Evolutionary conservation across 352 stramenopile genomes (phyloP), one percentile per base, ranked within the genome.

Genomic region (Pythium sp.): DNA sequence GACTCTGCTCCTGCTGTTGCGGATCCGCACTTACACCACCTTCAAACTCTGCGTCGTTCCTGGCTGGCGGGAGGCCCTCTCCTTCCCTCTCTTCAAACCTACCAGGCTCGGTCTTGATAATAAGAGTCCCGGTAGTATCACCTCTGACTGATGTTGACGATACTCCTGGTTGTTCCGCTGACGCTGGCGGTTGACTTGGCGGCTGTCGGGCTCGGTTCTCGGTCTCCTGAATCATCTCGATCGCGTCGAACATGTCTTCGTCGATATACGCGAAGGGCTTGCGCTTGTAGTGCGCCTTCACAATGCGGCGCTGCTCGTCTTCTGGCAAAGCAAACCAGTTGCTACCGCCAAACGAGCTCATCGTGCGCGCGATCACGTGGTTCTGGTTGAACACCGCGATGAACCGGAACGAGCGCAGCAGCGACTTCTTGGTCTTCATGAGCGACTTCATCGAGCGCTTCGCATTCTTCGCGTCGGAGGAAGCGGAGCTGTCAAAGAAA

Each of bases 211-310:
- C 51, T 41, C 36, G 38, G 43, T 70, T 47, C 36, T 70, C 64
- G 20, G 36, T 24, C 32, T 43, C 34, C 24, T 60, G 64, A 32
- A 69, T 69, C 55, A 64, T 28, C 64, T 60, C 64, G 32, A 70
- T 55, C 11, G 64, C 64, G 24, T 70, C 64, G 8, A 70, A 70
- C 46, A 70, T 70, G 57, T 70, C 46, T 30, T 64, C 43, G 57
- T 70, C 57, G 20, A 70, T 70, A 46, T 61, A 70, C 18, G 57
- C 64, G 12, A 70, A 70, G 8, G 64, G 64, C 34, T 70, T 70
- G 32, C 57, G 64, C 58, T 60, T 70, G 57, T 65, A 70, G 57
- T 70, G 65, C 46, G 57, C 34, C 4, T 55, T 12, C n/a, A 70
- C 65, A 26, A 70, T 47, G 11, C 65, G 65, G 3, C 53, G 47